These are phyloP conservation scores for Wickerhamomyces alni DNA, from an alignment of 805 yeast species.

Conservation along the genomic window DNA sequence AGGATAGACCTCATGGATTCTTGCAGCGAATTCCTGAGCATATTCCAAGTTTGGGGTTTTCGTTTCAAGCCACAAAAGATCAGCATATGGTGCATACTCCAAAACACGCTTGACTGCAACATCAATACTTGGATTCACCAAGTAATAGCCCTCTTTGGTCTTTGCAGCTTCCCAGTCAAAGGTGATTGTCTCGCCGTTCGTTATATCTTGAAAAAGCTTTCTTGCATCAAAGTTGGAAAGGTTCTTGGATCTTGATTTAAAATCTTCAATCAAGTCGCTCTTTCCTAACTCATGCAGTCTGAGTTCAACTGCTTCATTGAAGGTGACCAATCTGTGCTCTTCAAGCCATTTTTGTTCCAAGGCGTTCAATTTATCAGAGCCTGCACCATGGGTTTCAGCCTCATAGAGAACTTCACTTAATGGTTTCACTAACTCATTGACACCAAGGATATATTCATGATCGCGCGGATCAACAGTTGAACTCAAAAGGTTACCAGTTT, in stretches of 20 bases:
- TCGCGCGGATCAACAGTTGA: constrained; percentile 50
- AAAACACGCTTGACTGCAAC: constrained; percentile 50
- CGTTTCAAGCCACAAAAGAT: constrained; percentile 58
- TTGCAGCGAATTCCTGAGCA: constrained; percentile 37
- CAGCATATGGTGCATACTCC: constrained; percentile 53
- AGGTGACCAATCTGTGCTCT: constrained; percentile 36
- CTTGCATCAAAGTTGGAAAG: constrained; percentile 14
- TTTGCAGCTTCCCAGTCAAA: constrained; percentile 60
- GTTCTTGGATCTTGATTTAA: constrained; percentile 12
- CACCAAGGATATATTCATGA: constrained; percentile 50
- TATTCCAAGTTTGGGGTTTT: constrained; percentile 49
- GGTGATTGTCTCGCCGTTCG: constrained; percentile 28
- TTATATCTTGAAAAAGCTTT: constrained; percentile 18
- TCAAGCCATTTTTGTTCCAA: constrained; percentile 44
- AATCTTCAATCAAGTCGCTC: constrained; percentile 21
- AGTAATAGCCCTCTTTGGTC: constrained; percentile 52
- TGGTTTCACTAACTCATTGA: constrained; percentile 31
- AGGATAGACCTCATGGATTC: constrained; percentile 42
- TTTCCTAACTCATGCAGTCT: constrained; percentile 19
- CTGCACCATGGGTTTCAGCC: constrained; percentile 35
- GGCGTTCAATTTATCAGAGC: constrained; percentile 27
- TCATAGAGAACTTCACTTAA: constrained; percentile 38
- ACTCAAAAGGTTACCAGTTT: constrained; percentile 45
- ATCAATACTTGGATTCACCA: constrained; percentile 42
- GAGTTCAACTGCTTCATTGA: constrained; percentile 42